Evolutionary conservation across 2,329 filamentous ascomycete genomes (phyloP), one percentile per base, ranked within the genome.

Genomic region (Davidsoniella virescens): DNA sequence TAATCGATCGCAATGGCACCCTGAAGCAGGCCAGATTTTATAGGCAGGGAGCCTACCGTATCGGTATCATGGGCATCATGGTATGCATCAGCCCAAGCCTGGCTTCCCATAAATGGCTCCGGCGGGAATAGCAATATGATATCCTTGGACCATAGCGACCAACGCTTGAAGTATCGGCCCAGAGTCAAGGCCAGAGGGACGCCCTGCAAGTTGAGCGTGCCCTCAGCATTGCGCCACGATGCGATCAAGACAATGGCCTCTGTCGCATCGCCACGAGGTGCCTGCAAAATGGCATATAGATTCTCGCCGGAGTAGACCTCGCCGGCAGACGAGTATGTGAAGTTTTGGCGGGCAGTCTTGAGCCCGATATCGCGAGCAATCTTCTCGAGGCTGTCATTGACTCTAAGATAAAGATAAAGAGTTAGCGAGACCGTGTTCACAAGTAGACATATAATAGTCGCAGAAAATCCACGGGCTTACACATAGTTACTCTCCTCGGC

Each of bases 141-240:
- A 63, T 98, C 92, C 65, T 98, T 98, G 53, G 88, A 95, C 92
- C 92, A 98, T 25, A 98, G 73, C 49, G 87, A 95, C 92, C 92
- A 98, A 78, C 84, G 78, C 65, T 93, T 94, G 68, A 98, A 96
- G 66, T 98, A 98, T 56, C 92, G 78, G 25, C 87, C 85, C 57
- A 98, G 67, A 0, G 90, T 88, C 59, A 98, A 68, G 2, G 87
- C 81, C 29, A 98, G 73, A 6, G 87, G 82, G 5, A 98, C 80
- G 16, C 90, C 92, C 54, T 88, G 92, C 55, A 81, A 74, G 65
- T 98, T 98, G 57, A 88, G 66, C 57, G 82, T 73, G 23, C 76
- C 80, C 50, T 86, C 76, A 57, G 84, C 81, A 57, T 88, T 95
- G 61, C 73, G 80, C 87, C 88, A 94, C 2, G 88, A 82, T 20